Evolutionary conservation across 169 alveolate species (phyloP), one percentile per base, ranked within the genome.

Genomic region (Plasmodium gonderi): DNA sequence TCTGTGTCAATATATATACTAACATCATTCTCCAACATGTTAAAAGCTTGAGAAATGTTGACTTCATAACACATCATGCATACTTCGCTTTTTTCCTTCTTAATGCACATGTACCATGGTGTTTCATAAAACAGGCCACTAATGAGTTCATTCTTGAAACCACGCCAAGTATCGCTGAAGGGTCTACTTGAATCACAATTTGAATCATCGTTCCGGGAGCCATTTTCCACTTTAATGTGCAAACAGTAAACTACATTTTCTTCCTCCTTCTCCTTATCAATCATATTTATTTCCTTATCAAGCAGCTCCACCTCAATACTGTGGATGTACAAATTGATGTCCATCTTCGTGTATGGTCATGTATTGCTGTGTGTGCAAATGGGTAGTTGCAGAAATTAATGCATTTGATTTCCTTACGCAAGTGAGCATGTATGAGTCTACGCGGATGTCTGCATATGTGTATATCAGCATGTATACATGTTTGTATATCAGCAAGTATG

Each of bases 1-100:
- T 49, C 0, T 65, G 20, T 33, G 38, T 49, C 33, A 42, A n/a
- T n/a, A n/a, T 47, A 49, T 40, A 8, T 74, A 54, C 87, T 49
- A 47, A 75, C 92, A 33, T 85, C 47, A 26, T 36, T 74, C 67
- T 85, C 92, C 68, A 85, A 29, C 67, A 85, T 49, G 47, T 85
- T 85, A 76, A 85, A 85, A 12, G 74, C 79, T 33, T 85, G 69
- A 1, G 92, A 74, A 40, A 85, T 85, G 45, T 85, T 85, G 47
- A 85, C 79, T 85, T 85, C 92, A 45, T 85, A 85, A 38, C 83
- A 85, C 92, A 85, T 85, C 89, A 85, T 60, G 65, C 92, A 85
- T 44, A 85, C 17, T 85, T 85, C 92, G 33, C 12, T 74, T 14
- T 49, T 11, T 7, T 29, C 87, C 54, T 47, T 31, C 68, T 85